Evolutionary conservation across 2,329 filamentous ascomycete genomes (phyloP).

Genomic region (Cytospora chrysosperma): DNA sequence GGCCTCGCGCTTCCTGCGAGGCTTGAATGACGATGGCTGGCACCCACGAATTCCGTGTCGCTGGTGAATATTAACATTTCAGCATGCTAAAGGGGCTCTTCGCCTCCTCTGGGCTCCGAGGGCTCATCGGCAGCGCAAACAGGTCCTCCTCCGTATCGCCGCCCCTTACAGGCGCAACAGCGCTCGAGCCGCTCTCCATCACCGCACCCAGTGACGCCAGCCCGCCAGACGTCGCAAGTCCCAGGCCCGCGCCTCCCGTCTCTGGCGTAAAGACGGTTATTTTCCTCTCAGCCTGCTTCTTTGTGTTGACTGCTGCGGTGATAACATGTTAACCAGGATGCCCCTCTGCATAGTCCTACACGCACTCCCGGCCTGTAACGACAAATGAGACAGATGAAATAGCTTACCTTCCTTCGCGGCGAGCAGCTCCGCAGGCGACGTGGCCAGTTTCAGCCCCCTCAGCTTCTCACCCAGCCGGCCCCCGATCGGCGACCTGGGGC

Average conservation of each 20-base stretch:
- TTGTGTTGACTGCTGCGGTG: constrained; percentile 12
- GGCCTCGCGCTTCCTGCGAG: too few species aligned
- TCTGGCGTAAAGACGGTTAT: constrained; percentile 33
- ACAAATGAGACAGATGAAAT: too few species aligned
- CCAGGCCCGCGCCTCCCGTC: constrained; percentile 54
- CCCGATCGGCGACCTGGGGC: constrained; percentile 59
- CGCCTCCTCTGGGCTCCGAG: constrained; percentile 80
- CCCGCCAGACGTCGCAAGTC: constrained; percentile 30
- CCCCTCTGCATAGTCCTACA: not conserved
- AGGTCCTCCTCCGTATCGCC: constrained; percentile 72
- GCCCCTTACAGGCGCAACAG: constrained; percentile 32
- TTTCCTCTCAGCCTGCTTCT: constrained; percentile 12
- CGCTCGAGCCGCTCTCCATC: constrained; percentile 36
- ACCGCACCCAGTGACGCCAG: constrained; percentile 42
- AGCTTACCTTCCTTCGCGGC: constrained; percentile 53
- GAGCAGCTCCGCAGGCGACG: constrained; percentile 64
- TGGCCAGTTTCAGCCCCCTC: constrained; percentile 74
- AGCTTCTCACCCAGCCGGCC: constrained; percentile 76
- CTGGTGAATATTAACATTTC: constrained; percentile 14
- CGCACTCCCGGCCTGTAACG: too few species aligned
- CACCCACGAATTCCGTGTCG: not conserved
- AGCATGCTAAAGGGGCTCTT: constrained; percentile 74
- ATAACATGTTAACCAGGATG: constrained; percentile 33
- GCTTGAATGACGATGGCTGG: too few species aligned
- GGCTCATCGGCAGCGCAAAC: constrained; percentile 84